Conservation (phyloP, 441 rosid species). For the Pelargonium myrrhifolium region DNA sequence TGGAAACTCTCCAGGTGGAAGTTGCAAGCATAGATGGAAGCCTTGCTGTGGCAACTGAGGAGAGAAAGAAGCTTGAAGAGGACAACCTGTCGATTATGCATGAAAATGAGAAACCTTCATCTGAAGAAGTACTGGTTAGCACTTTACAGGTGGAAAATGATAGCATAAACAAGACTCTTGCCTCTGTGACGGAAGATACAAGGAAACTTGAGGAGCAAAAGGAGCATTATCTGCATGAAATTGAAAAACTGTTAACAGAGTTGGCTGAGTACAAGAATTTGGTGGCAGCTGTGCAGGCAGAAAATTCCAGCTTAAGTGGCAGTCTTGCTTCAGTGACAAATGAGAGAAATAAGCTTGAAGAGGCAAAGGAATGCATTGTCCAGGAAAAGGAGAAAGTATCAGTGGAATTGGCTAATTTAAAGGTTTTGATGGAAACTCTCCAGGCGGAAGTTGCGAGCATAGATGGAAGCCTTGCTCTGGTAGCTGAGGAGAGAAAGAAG, state of each 20-base stretch:
- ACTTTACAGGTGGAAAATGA: conserved; percentile 38
- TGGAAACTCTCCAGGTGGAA: conserved; percentile 38
- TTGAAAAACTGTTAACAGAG: conserved; percentile 52
- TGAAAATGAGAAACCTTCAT: conserved; percentile 52
- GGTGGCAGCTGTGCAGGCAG: conserved; percentile 48
- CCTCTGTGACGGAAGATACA: conserved; percentile 45
- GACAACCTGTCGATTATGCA: conserved; percentile 35
- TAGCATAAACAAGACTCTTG: conserved; percentile 38
- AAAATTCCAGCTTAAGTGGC: conserved; percentile 39
- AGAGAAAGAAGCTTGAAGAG: conserved; percentile 40
- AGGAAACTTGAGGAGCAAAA: conserved; percentile 44
- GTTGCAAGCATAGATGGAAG: conserved; percentile 36
- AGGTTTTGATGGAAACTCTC: conserved; percentile 32
- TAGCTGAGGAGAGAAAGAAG: conserved; percentile 38
- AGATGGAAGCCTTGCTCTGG: conserved; percentile 31
- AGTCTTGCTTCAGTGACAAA: conserved; percentile 35
- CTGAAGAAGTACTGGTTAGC: conserved; percentile 30
- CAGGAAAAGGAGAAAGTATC: conserved; percentile 31
- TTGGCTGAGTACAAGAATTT: conserved; percentile 47
- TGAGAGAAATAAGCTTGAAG: conserved; percentile 46
- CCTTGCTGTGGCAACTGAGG: conserved; percentile 34
- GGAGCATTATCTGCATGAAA: conserved; percentile 31
- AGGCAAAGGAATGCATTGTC: conserved; percentile 47
- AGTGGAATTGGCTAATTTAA: conserved; percentile 34
- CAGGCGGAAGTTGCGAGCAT: conserved; percentile 42